Percentiles rank a stretch among this genome's conserved stretches.
Conservation (phyloP, 495 filamentous ascomycete genomes). For the Hyaloscypha variabilis region DNA sequence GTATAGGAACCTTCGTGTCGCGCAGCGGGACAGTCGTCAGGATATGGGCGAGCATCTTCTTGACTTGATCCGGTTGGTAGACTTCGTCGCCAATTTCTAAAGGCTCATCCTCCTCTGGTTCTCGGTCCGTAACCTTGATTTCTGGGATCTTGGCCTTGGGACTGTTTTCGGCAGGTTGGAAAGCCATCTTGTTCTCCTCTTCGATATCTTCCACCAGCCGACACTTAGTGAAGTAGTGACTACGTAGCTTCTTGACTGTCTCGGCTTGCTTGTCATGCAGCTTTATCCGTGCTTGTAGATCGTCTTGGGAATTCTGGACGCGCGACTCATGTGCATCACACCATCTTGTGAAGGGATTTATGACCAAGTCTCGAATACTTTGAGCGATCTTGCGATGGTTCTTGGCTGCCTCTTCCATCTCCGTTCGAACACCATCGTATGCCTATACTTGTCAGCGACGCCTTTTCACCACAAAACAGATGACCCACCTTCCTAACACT, state of each 20-base stretch:
- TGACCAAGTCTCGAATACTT: conserved; percentile 94
- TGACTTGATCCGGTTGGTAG: conserved; percentile 81
- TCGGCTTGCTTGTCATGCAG: conserved; percentile 91
- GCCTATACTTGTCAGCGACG: conserved; percentile 55
- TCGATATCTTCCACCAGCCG: conserved; percentile 93
- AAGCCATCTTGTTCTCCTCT: conserved; percentile 97
- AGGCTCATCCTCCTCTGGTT: conserved; percentile 66
- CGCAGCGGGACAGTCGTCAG: conserved; percentile 81
- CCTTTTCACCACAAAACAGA: not conserved
- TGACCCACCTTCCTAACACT: conserved; percentile 81
- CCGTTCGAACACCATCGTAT: conserved; percentile 90
- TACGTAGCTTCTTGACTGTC: conserved; percentile 85
- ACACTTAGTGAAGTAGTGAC: conserved; percentile 98
- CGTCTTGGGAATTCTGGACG: conserved; percentile 90
- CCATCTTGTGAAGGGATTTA: conserved; percentile 92
- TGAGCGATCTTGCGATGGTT: conserved; percentile 94
- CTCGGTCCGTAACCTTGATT: conserved; percentile 54
- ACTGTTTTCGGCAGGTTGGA: conserved; percentile 72
- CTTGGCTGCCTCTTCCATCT: conserved; percentile 90
- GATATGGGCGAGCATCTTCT: conserved; percentile 87
- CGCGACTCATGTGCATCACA: conserved; percentile 91
- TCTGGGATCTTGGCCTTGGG: conserved; percentile 55
- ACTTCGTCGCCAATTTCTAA: conserved; percentile 88
- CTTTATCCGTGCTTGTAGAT: conserved; percentile 86
- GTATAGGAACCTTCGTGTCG: conserved; percentile 91